Percentiles rank a stretch among this genome's conserved stretches.
Evolutionary conservation across 768 basidiomycete genomes (phyloP).

Genomic region (Antrodiella citrinella): DNA sequence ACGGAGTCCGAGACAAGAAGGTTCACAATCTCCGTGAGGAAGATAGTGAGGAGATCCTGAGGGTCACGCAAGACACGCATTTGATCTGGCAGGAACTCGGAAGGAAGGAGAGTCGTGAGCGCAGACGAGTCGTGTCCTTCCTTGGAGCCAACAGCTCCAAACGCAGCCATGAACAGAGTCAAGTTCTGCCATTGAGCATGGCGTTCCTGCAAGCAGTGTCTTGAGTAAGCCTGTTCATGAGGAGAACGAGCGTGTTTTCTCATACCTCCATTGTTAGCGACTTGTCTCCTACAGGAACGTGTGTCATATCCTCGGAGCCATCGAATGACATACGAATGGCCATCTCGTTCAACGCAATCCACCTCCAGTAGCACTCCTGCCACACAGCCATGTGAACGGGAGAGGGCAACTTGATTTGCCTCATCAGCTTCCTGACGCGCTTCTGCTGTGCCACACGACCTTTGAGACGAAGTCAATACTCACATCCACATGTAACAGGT

Average conservation of each 20-base stretch:
- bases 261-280: constrained; percentile 31
- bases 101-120: constrained; percentile 46
- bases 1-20: constrained; percentile 56
- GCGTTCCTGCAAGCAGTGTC: constrained; percentile 42
- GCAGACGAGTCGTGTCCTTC: constrained; percentile 44
- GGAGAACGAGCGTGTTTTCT: background rate
- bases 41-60: constrained; percentile 48
- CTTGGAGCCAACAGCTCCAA: constrained; percentile 47
- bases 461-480: constrained; percentile 18
- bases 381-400: constrained; percentile 72
- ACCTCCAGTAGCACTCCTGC: constrained; percentile 76
- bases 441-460: constrained; percentile 79
- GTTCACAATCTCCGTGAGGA: constrained; percentile 62
- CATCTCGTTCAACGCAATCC: constrained; percentile 56
- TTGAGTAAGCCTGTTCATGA: constrained; percentile 7
- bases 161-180: constrained; percentile 66
- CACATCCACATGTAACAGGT: background rate
- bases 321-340: constrained; percentile 32
- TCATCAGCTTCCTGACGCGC: constrained; percentile 63
- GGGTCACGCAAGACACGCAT: constrained; percentile 60
- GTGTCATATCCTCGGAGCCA: constrained; percentile 22
- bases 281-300: constrained; percentile 28
- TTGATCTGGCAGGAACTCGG: constrained; percentile 57
- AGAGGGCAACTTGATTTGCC: constrained; percentile 53
- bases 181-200: constrained; percentile 82